Evolutionary conservation across 495 filamentous ascomycete species (phyloP), one percentile per base, ranked within the genome.

Genomic region (Trichocladium uniseriatum): DNA sequence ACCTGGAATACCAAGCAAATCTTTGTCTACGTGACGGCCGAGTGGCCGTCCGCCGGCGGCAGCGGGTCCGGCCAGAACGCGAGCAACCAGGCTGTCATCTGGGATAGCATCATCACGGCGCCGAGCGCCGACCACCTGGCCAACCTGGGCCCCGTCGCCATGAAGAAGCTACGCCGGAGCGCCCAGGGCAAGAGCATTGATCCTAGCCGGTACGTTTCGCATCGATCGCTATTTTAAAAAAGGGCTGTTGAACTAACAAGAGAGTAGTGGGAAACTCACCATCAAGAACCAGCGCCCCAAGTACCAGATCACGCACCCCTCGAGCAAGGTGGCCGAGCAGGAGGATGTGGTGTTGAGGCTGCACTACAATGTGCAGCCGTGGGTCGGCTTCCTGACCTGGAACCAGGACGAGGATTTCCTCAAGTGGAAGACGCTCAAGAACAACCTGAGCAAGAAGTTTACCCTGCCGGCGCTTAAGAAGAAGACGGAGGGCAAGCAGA

Each of bases 1-100:
- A 94, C 85, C 68, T 99, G 94, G 94, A 99, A 99, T 73, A 99
- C 92, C n/a, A 99, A 99, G 69, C 89, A 96, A 68, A 68, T 97
- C 57, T 99, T 97, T 70, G 80, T 94, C 66, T 98, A 92, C 76
- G 80, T 98, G 40, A 86, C 86, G 42, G 89, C 90, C 29, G 80
- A 80, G 20, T 98, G 91, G 76, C 84, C 89, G 43, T 76, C 80
- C 19, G 64, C 50, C 22, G 47, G 47, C 38, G 47, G 38, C 39
- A 37, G 29, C 47, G 38, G 38, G 19, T 48, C 38, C 51, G 60
- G 34, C 48, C 49, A 51, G 35, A 73, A 67, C 60, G 63, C 69
- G 32, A 72, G 69, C 37, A 81, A 82, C 56, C 79, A 89, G 67
- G 86, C 87, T 56, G 79, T 98, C 31, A 87, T 98, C 70, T 98